Evolutionary conservation across 768 basidiomycete species (phyloP).

Genomic region (Boletus subcaerulescens): DNA sequence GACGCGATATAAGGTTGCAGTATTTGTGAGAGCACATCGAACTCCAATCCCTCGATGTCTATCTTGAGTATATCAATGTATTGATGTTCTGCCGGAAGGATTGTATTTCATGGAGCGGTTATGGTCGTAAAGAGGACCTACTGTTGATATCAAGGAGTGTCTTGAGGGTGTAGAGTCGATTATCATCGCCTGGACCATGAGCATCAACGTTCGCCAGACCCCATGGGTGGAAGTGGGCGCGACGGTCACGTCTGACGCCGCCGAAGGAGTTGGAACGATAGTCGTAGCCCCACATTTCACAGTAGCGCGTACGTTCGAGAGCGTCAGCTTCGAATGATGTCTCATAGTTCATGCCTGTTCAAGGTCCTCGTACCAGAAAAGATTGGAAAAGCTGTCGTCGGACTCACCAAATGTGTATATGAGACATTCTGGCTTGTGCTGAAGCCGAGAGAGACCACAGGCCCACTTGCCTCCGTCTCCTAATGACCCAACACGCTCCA

Average conservation of each 20-base stretch:
- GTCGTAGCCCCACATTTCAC: conserved; percentile 64
- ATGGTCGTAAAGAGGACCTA: conserved; percentile 9
- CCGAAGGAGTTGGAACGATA: conserved; percentile 37
- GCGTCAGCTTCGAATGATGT: conserved; percentile 63
- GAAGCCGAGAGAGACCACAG: conserved; percentile 57
- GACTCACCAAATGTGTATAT: conserved; percentile 59
- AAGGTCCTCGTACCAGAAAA: background rate
- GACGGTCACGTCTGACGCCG: conserved; percentile 32
- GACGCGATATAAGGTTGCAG: conserved; percentile 36
- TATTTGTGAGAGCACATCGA: conserved; percentile 40
- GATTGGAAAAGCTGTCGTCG: background rate
- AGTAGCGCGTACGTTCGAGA: conserved; percentile 43
- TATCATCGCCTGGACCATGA: conserved; percentile 29
- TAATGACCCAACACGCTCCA: conserved; percentile 44
- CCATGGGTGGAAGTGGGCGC: conserved; percentile 43
- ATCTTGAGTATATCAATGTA: conserved; percentile 44
- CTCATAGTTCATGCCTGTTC: conserved; percentile 51
- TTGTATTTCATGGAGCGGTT: background rate
- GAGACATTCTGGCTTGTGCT: conserved; percentile 52
- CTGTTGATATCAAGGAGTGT: conserved; percentile 45
- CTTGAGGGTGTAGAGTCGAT: conserved; percentile 45
- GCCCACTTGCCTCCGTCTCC: conserved; percentile 74
- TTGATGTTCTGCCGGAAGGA: conserved; percentile 28
- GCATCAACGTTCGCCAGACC: conserved; percentile 39
- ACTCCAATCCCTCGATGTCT: conserved; percentile 50